phyloP scores from a whole-genome alignment of 108 stramenopile genomes.

The Fragilaria crotonensis region DNA sequence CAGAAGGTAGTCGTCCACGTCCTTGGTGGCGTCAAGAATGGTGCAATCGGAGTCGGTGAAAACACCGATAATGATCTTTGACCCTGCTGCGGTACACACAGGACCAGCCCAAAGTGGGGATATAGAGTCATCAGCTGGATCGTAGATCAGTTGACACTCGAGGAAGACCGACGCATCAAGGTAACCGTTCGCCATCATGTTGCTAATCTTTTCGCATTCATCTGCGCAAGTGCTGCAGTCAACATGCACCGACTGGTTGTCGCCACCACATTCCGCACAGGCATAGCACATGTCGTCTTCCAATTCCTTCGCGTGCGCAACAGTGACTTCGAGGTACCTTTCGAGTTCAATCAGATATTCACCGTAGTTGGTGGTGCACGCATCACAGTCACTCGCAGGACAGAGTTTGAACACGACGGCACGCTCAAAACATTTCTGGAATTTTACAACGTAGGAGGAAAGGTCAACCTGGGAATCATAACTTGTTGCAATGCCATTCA shows the following conservation, averaged over 20 bases:
- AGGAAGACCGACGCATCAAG: conserved; percentile 4
- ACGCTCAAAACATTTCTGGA: conserved; percentile 53
- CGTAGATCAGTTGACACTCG: conserved; percentile 4
- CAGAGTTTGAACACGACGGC: conserved; percentile 83
- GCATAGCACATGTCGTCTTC: conserved; percentile 35
- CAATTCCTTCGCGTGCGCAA: conserved; percentile 21
- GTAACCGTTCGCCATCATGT: conserved; percentile 10
- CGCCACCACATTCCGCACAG: conserved; percentile 29
- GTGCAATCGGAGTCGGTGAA: conserved; percentile 1
- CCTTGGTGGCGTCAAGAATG: too few species aligned
- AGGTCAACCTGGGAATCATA: background rate
- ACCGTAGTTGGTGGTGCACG: conserved; percentile 78
- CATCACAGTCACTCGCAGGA: conserved; percentile 46
- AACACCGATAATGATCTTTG: background rate
- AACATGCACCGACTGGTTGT: background rate
- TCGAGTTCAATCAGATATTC: conserved; percentile 65
- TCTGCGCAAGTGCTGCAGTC: background rate
- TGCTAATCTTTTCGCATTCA: background rate
- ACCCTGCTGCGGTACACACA: background rate
- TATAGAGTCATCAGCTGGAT: background rate
- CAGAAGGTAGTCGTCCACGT: conserved; percentile 1
- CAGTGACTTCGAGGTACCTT: conserved; percentile 30
- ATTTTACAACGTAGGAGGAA: conserved; percentile 31
- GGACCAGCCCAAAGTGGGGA: conserved; percentile 1
- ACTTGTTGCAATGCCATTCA: too few species aligned